A percentile compares a stretch with the other conserved stretches of the same genome.
Evolutionary conservation across 2,329 filamentous ascomycete species (phyloP).

Genomic region (Orbilia javanica): DNA sequence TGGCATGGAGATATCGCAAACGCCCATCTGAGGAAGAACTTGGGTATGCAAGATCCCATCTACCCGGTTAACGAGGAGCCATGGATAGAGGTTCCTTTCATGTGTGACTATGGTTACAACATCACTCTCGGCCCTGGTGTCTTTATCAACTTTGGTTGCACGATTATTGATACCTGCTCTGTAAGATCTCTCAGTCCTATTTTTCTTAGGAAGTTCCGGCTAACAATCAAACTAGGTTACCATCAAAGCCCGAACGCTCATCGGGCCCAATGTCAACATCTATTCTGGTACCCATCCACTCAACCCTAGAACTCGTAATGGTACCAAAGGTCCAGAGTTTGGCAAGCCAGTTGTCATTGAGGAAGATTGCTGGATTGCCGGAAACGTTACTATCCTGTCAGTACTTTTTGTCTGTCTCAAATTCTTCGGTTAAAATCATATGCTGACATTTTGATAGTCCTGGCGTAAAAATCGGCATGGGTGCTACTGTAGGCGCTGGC

Average conservation of each 20-base stretch:
- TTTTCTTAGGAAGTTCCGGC: background rate
- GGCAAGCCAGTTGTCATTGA: slow-evolving; percentile 82
- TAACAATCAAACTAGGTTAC: slow-evolving; percentile 61
- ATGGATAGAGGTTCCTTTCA: slow-evolving; percentile 84
- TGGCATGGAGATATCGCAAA: slow-evolving; percentile 54
- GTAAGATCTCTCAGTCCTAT: slow-evolving; percentile 62
- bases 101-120: slow-evolving; percentile 96
- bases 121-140: slow-evolving; percentile 88
- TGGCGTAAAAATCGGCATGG: slow-evolving; percentile 70
- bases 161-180: slow-evolving; percentile 84
- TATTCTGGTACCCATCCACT: slow-evolving; percentile 80
- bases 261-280: slow-evolving; percentile 88
- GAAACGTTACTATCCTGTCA: slow-evolving; percentile 72
- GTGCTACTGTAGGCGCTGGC: slow-evolving; percentile 70
- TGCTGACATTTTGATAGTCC: slow-evolving; percentile 63
- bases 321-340: slow-evolving; percentile 77
- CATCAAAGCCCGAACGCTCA: slow-evolving; percentile 67
- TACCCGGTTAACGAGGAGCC: slow-evolving; percentile 57
- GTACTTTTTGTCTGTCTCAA: slow-evolving; percentile 10
- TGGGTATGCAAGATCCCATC: slow-evolving; percentile 50
- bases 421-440: slow-evolving; percentile 16
- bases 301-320: slow-evolving; percentile 79
- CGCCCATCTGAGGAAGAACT: slow-evolving; percentile 49
- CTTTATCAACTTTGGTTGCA: slow-evolving; percentile 83
- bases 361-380: slow-evolving; percentile 76